Percentiles rank a stretch among this genome's conserved stretches.
phyloP scores from a whole-genome alignment of 2,329 filamentous ascomycete species.

The Westerdykella sp. region DNA sequence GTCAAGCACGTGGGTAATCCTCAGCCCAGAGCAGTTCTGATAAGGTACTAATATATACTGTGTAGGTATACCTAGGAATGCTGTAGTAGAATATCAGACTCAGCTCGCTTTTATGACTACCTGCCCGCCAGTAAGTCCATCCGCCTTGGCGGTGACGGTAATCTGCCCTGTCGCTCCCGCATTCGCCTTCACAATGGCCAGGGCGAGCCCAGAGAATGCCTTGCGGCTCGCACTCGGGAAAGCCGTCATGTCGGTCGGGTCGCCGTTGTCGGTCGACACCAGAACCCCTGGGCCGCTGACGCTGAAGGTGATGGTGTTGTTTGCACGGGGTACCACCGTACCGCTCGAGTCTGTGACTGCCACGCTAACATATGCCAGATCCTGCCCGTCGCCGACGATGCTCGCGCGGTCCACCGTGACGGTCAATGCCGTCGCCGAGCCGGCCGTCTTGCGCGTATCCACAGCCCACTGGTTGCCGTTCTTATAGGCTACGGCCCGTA shows the following conservation, averaged over 20 bases:
- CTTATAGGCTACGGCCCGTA: conserved; percentile 46
- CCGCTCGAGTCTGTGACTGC: conserved; percentile 43
- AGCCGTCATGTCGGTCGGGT: conserved; percentile 18
- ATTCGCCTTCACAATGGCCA: conserved; percentile 20
- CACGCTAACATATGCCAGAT: conserved; percentile 45
- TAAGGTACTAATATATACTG: too few relatives aligned
- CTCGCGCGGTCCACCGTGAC: conserved; percentile 38
- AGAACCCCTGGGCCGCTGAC: conserved; percentile 18
- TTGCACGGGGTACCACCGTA: conserved; percentile 41
- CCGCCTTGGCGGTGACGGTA: conserved; percentile 2
- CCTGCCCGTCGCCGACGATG: conserved; percentile 37
- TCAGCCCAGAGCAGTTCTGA: too few relatives aligned
- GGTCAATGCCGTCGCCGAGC: conserved; percentile 34
- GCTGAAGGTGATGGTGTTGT: conserved; percentile 41
- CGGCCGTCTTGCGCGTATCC: conserved; percentile 39
- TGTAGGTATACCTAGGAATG: too few relatives aligned
- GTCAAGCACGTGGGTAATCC: too few relatives aligned
- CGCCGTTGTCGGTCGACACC: conserved; percentile 17
- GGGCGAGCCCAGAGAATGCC: conserved; percentile 20
- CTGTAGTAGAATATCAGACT: neutral
- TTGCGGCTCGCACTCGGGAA: conserved; percentile 18
- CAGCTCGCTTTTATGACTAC: neutral
- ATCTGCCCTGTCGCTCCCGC: conserved; percentile 8
- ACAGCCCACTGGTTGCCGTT: conserved; percentile 44
- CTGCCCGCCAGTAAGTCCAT: neutral